Conservation (phyloP, 257 asterid species). For the Solanum stenotomum region DNA sequence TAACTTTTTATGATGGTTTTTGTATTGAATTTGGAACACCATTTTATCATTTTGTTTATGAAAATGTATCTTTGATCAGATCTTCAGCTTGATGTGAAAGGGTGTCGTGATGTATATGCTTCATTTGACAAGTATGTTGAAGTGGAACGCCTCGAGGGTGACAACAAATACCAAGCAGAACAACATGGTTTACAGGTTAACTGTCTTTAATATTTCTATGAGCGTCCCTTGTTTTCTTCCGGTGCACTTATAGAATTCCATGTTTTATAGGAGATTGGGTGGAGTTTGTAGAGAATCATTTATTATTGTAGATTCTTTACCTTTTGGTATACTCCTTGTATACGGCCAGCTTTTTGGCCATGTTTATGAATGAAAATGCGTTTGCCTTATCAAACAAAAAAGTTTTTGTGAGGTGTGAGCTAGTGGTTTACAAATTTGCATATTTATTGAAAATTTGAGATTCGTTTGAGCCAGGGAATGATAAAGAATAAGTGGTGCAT, state of each 20-base stretch:
- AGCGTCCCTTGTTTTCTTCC: neutral
- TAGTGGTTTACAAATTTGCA: neutral
- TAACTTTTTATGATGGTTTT: neutral
- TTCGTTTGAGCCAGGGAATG: neutral
- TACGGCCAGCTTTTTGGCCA: neutral
- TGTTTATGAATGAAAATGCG: neutral
- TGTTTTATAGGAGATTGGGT: neutral
- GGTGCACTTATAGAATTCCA: neutral
- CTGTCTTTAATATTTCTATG: neutral
- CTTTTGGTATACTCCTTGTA: neutral
- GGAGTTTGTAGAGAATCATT: neutral
- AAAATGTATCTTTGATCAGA: slow-evolving; percentile 29
- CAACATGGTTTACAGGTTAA: slow-evolving; percentile 67
- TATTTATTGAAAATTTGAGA: neutral
- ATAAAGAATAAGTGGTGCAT: neutral
- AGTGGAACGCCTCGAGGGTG: slow-evolving; percentile 78
- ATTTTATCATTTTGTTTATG: slow-evolving; percentile 2
- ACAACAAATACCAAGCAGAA: slow-evolving; percentile 73
- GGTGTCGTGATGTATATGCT: slow-evolving; percentile 67
- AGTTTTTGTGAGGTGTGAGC: neutral
- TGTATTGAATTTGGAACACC: neutral
- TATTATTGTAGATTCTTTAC: neutral
- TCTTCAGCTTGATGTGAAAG: slow-evolving; percentile 82
- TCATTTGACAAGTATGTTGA: slow-evolving; percentile 84
- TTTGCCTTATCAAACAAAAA: neutral